These are phyloP conservation scores for Fusarium sp. DNA, from an alignment of 2,329 filamentous ascomycete genomes.

Conservation along the genomic window DNA sequence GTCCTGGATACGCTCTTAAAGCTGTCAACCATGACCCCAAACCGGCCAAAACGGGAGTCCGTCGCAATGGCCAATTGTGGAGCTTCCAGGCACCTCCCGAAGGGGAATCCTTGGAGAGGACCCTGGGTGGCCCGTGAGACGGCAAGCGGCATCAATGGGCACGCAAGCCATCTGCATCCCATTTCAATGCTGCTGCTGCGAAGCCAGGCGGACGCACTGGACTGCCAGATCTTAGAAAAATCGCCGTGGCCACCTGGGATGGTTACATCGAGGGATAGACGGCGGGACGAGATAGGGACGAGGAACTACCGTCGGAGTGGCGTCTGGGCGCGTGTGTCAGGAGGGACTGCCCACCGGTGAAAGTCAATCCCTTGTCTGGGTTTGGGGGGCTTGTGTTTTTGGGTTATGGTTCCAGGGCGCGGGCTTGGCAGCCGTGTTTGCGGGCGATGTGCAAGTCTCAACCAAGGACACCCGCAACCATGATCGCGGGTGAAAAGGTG, in stretches of 20 bases:
- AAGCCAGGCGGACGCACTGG: conserved; percentile 37
- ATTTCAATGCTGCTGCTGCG: conserved; percentile 32
- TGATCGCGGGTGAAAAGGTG: conserved; percentile 20
- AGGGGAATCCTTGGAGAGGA: conserved; percentile 21
- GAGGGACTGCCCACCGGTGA: conserved; percentile 40
- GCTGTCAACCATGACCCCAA: conserved; percentile 8
- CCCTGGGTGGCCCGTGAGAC: conserved; percentile 14
- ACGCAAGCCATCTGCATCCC: conserved; percentile 33
- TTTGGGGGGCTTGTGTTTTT: conserved; percentile 20
- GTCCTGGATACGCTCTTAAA: conserved; percentile 16
- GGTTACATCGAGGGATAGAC: conserved; percentile 42
- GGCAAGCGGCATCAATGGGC: conserved; percentile 26
- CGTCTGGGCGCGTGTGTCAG: conserved; percentile 43
- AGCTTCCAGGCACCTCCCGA: conserved; percentile 11
- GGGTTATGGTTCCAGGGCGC: conserved; percentile 22
- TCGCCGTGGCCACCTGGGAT: conserved; percentile 40
- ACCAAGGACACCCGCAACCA: conserved; percentile 25
- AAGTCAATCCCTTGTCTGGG: conserved; percentile 34
- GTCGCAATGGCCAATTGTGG: conserved; percentile 20
- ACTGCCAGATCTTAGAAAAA: conserved; percentile 43
- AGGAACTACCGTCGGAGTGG: conserved; percentile 41
- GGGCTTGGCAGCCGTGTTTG: conserved; percentile 33
- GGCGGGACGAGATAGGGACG: conserved; percentile 32
- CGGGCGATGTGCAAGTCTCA: conserved; percentile 28
- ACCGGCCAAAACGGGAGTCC: conserved; percentile 12